Base-by-base conservation (phyloP, 805 yeast genomes). In the Monosporozyma solicola region DNA sequence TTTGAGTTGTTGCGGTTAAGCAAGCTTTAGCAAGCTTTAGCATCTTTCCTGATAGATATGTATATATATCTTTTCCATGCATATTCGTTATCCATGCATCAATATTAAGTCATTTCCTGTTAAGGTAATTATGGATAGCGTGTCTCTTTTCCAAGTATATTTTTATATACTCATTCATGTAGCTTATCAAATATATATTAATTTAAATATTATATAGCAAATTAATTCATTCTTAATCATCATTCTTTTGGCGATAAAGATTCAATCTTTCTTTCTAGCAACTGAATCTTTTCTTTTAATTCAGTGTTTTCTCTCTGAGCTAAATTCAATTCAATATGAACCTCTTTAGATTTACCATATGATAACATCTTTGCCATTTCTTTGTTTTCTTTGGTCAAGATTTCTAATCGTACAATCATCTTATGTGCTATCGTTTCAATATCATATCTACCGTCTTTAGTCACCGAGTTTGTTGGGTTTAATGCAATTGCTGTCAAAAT, bases 361-460 rank as follows among this genome's bases (percentile, higher is more conserved):
- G 90, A 82, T 10, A 87, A 66, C 83, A 86, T 80, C 59, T 80
- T 80, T 55, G 83, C 76, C 69, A 88, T 74, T 56, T 77, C 82
- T 53, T 82, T 83, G 63, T 88, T 88, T 63, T 88, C 95, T 47
- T 76, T 77, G 20, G 80, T 80, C 54, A 88, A 69, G 53, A 76
- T 71, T 51, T 79, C 79, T 57, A 88, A 60, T 59, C 86, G 80
- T 43, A 76, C 75, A 41, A 87, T 73, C 54, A 87, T 79, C 60
- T 83, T 83, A 63, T 87, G 94, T 13, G 91, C 82, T 48, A 86
- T 69, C 52, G 86, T 90, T 60, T 85, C 82, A 50, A 80, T 84
- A 61, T 87, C 95, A 64, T 80, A 84, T 53, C 84, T 73, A 2
- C 89, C 90, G 53, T 74, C 68, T 35, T 74, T 72, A 1, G 82